A percentile compares a stretch with the other conserved stretches of the same genome.
Conservation (phyloP, 345 rosid species). For the Aquilaria malaccensis region DNA sequence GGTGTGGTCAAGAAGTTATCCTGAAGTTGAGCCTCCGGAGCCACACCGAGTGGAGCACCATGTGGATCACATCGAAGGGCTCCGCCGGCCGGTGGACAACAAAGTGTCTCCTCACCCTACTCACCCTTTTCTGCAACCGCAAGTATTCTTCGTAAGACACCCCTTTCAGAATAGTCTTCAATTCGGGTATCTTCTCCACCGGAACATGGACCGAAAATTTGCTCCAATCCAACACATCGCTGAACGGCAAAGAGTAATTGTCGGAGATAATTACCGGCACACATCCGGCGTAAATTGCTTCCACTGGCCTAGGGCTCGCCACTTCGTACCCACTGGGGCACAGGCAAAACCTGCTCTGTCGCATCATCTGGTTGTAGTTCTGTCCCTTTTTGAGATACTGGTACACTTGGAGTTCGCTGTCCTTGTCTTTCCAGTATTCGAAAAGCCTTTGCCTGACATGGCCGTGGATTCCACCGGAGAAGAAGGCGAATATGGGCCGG, state of each 20-base stretch:
- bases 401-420: slow-evolving; percentile 36
- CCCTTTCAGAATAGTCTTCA: slow-evolving; percentile 36
- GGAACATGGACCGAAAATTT: slow-evolving; percentile 33
- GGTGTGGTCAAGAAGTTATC: background rate
- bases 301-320: slow-evolving; percentile 51
- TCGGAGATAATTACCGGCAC: slow-evolving; percentile 49
- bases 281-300: slow-evolving; percentile 39
- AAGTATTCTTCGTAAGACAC: slow-evolving; percentile 21
- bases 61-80: slow-evolving; percentile 51
- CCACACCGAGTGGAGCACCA: slow-evolving; percentile 65
- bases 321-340: slow-evolving; percentile 68
- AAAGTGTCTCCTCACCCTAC: slow-evolving; percentile 39
- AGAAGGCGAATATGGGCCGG: slow-evolving; percentile 49
- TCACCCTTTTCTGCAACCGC: slow-evolving; percentile 31
- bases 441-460: slow-evolving; percentile 32
- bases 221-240: slow-evolving; percentile 57
- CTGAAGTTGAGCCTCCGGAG: slow-evolving; percentile 48
- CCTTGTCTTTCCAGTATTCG: slow-evolving; percentile 53
- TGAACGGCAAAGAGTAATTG: slow-evolving; percentile 39
- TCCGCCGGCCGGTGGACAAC: slow-evolving; percentile 42
- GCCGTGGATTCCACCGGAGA: slow-evolving; percentile 56
- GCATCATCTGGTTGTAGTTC: slow-evolving; percentile 37
- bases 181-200: slow-evolving; percentile 28
- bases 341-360: slow-evolving; percentile 37
- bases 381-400: slow-evolving; percentile 26